These are phyloP conservation scores for Reticulascus tulasneorum DNA, from an alignment of 2,329 filamentous ascomycete genomes.

Conservation along the genomic window DNA sequence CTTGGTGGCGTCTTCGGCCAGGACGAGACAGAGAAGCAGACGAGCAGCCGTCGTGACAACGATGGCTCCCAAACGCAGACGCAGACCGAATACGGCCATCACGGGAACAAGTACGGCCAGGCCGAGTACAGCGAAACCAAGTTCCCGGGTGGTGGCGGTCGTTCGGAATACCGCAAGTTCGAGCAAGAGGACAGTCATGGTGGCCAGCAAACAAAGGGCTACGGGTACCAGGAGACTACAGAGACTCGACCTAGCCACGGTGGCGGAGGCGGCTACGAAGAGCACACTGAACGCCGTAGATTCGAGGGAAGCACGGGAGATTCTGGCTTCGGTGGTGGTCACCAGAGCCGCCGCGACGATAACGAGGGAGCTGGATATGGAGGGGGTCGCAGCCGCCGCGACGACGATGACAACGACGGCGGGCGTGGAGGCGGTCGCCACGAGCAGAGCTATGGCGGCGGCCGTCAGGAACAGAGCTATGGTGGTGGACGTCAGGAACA, in stretches of 20 bases:
- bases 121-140: conserved; percentile 57
- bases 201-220: conserved; percentile 37
- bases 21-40: conserved; percentile 50
- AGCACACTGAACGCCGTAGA: conserved; percentile 52
- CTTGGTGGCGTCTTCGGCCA: conserved; percentile 58
- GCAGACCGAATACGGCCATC: conserved; percentile 58
- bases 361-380: conserved; percentile 21
- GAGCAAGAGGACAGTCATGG: conserved; percentile 49
- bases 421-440: conserved; percentile 16
- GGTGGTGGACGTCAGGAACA: conserved; percentile 16
- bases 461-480: conserved; percentile 14
- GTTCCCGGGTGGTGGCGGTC: conserved; percentile 52
- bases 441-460: conserved; percentile 17
- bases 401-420: conserved; percentile 22
- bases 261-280: conserved; percentile 55
- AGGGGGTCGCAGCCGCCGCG: conserved; percentile 16
- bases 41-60: conserved; percentile 48
- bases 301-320: conserved; percentile 31
- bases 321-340: conserved; percentile 15
- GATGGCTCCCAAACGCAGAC: conserved; percentile 60
- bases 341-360: conserved; percentile 17
- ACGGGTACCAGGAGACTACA: conserved; percentile 55
- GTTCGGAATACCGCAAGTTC: conserved; percentile 58
- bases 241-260: conserved; percentile 49
- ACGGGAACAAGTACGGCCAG: conserved; percentile 55